A percentile compares a stretch with the other conserved stretches of the same genome.
These are phyloP conservation scores for Lunasporangiospora selenospora DNA, from an alignment of 192 early-diverging fungal genomes.

Conservation along the genomic window DNA sequence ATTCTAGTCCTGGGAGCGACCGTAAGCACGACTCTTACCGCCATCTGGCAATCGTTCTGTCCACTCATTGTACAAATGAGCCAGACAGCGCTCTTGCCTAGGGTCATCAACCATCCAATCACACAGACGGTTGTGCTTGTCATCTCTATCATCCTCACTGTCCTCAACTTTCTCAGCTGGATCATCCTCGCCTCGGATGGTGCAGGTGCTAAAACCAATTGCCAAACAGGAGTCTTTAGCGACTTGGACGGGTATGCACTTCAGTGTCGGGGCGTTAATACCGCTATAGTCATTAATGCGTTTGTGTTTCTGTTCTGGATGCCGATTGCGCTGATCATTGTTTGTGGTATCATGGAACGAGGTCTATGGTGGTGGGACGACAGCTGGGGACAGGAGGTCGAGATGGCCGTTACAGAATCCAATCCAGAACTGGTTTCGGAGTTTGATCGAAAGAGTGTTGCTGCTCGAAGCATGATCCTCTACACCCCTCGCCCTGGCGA, in stretches of 20 bases:
- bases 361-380: constrained; percentile 44
- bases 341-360: constrained; percentile 35
- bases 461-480: too few relatives aligned
- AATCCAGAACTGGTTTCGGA: constrained; percentile 22
- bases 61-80: constrained; percentile 17
- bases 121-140: constrained; percentile 29
- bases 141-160: constrained; percentile 19
- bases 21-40: constrained; percentile 17
- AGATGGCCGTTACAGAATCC: neutral
- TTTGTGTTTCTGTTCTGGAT: constrained; percentile 36
- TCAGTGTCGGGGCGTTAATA: constrained; percentile 37
- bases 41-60: constrained; percentile 39
- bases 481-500: neutral
- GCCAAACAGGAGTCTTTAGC: constrained; percentile 4
- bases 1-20: constrained; percentile 40
- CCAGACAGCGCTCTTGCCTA: neutral
- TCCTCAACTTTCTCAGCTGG: constrained; percentile 46
- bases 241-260: constrained; percentile 12
- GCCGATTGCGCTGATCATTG: constrained; percentile 28
- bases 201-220: constrained; percentile 30
- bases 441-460: constrained; percentile 36
- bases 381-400: constrained; percentile 15
- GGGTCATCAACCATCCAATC: constrained; percentile 35
- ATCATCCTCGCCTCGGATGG: constrained; percentile 29
- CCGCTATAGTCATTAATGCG: constrained; percentile 24